Conservation (phyloP, 169 alveolate genomes). For the Plasmodium coatneyi region DNA sequence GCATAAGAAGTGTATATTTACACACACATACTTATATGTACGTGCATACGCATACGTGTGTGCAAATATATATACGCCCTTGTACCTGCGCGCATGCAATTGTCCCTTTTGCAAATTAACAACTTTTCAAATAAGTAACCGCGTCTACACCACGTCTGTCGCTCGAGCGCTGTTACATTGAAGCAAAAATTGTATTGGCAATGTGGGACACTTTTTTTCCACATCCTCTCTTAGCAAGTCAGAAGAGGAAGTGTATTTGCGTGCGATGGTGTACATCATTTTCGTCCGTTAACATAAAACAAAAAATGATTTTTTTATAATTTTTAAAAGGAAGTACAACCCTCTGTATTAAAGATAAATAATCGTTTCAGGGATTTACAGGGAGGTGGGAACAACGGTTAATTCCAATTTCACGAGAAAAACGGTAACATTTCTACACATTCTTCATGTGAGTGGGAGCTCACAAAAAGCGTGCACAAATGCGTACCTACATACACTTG, state of each 20-base stretch:
- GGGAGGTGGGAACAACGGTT: background rate
- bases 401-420: background rate
- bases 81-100: background rate
- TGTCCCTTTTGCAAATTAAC: background rate
- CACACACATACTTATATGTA: background rate
- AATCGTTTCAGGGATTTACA: background rate
- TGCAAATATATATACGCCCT: background rate
- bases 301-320: background rate
- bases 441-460: background rate
- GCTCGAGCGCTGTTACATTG: background rate
- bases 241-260: background rate
- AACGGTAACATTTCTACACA: background rate
- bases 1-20: background rate
- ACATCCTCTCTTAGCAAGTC: background rate
- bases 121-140: constrained; percentile 2
- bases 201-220: background rate
- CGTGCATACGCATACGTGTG: background rate
- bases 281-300: background rate
- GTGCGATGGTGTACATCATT: background rate
- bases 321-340: background rate
- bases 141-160: background rate
- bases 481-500: background rate
- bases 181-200: background rate
- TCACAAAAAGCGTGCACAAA: background rate
- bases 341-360: background rate